These are phyloP conservation scores for Evernia prunastri DNA, from an alignment of 495 filamentous ascomycete genomes.

Conservation along the genomic window DNA sequence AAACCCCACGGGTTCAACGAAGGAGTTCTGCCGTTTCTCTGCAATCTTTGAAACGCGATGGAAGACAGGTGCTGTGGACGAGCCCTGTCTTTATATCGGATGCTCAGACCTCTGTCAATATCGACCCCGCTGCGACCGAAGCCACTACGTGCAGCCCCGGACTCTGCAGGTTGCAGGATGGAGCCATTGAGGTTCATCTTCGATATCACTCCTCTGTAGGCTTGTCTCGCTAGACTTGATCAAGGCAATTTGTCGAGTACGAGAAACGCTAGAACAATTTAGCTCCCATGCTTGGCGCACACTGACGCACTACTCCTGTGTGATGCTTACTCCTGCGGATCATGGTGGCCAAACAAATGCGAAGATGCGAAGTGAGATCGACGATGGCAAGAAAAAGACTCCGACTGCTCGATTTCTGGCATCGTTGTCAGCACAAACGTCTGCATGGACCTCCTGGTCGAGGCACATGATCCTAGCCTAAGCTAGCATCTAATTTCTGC, in stretches of 20 bases:
- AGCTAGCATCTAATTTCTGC: too few relatives aligned
- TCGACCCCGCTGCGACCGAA: neutral
- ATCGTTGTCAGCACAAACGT: neutral
- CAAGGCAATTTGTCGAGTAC: neutral
- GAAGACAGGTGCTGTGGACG: neutral
- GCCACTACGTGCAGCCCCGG: neutral
- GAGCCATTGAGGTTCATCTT: neutral
- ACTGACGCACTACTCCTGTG: neutral
- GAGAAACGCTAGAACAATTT: neutral
- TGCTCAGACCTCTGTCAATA: neutral
- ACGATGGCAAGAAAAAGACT: neutral
- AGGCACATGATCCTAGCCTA: neutral
- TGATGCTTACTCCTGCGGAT: neutral
- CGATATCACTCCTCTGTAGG: neutral
- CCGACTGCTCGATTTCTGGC: neutral
- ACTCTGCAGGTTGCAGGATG: neutral
- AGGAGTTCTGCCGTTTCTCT: neutral
- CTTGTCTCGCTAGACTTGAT: neutral
- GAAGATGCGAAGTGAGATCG: neutral
- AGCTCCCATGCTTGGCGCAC: neutral
- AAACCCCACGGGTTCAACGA: neutral
- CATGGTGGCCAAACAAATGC: neutral
- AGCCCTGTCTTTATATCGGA: neutral
- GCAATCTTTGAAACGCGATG: neutral
- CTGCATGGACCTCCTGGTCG: neutral